Base-by-base conservation (phyloP, 805 yeast species). In the Saturnispora sanitii region DNA sequence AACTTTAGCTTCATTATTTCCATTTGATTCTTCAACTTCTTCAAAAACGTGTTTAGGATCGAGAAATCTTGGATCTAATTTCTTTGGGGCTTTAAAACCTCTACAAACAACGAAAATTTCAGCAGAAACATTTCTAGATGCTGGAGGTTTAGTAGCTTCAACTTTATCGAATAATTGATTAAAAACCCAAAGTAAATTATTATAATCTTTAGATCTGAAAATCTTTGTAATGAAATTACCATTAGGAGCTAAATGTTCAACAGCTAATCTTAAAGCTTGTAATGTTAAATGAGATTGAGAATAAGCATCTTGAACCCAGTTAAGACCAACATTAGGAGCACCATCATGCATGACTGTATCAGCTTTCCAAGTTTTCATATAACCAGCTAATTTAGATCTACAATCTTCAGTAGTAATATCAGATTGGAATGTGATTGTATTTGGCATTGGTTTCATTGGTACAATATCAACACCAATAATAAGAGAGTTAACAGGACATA, bases 271-370 rank as follows among this genome's bases (percentile, higher is more conserved):
- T 55, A 92, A 70, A 25, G 97, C 95, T 66, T 88, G 95, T 50
- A 92, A 68, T 23, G 95, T 94, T 52, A 92, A 76, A 57, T 90
- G 97, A 21, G 96, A 86, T 66, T 92, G 99, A 2, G 97, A 86
- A 65, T 85, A 92, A 1, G 99, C 98, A 76, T 92, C 99, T 63
- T 92, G 99, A 17, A 84, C 92, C 99, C 99, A 92, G n/a, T 95
- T 95, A 56, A 92, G 72, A 80, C 99, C 99, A 53, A 92, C 97
- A 57, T 92, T 92, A 23, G 99, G 99, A 22, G 99, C 99, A 79
- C 99, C 99, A 72, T 92, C 99, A 64, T 92, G 98, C 57, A 92
- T 67, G 16, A 92, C 97, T 0, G 95, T 85, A 58, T 92, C 97
- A 1, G 97, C 99, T 55, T 92, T 92, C 96, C 97, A 92, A 1